Evolutionary conservation across 2,329 filamentous ascomycete genomes (phyloP), one percentile per base, ranked within the genome.

Genomic region (Intubia oerlemansii): DNA sequence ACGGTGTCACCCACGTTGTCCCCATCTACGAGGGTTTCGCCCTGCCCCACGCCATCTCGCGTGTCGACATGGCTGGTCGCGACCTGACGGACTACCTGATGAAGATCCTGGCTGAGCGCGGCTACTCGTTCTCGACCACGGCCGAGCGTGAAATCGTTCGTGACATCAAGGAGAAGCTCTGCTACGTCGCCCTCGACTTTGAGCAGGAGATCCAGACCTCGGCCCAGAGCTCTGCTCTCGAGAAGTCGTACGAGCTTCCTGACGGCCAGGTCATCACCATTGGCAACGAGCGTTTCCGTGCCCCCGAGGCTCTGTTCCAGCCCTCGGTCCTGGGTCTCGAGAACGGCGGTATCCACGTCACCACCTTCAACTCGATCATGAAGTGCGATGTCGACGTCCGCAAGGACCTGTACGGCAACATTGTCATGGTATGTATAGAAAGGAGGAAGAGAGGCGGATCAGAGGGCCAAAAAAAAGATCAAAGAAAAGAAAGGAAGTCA

Each of bases 151-250:
- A 95, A 90, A 98, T 95, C 54, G 88, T 95, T 52, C 85, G 88
- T 68, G 88, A 98, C 59, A 95, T 98, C 70, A 98, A 98, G 78
- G 88, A 98, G 78, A 98, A 95, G 76, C 84, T 98, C 50, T 98
- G 88, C 76, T 98, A 98, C 66, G 88, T 95, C 53, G 88, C 88
- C 43, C 79, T 98, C 45, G 88, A 98, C 70, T 95, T 98, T 50
- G 88, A 98, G 72, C 88, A 98, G 72, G 88, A 98, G 68, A 93
- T 98, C 57, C 88, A 98, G 73, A 98, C 88, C 46, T 88, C 88
- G 47, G 84, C 82, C 56, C 88, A 98, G 72, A 91, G 80, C 65
- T 95, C 88, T 55, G 82, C 68, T 64, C 67, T 98, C 56, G 88
- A 98, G 79, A 95, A 95, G 76, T 95, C 88, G 32, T 98, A 98